phyloP scores from a whole-genome alignment of 192 early-diverging fungal species.

The Rhizoclosmatium sp. region DNA sequence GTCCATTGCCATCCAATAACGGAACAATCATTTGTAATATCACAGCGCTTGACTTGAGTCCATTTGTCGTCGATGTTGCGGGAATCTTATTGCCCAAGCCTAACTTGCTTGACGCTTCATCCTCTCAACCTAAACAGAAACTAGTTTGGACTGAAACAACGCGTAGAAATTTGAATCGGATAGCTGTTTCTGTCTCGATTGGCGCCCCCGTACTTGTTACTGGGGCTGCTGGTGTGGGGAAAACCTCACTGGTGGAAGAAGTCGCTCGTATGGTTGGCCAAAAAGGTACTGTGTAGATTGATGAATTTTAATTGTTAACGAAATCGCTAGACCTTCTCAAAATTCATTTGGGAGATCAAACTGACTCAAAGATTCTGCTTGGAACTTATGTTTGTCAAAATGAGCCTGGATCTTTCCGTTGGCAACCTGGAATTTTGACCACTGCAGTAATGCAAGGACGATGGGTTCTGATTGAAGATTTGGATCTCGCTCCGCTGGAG shows the following conservation, averaged over 20 bases:
- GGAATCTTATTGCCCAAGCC: constrained; percentile 27
- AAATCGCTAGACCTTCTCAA: constrained; percentile 80
- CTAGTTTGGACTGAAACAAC: constrained; percentile 86
- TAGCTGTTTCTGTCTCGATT: constrained; percentile 87
- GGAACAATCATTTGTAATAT: constrained; percentile 24
- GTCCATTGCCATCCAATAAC: not conserved
- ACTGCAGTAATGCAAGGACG: constrained; percentile 87
- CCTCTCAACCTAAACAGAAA: constrained; percentile 13
- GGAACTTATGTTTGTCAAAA: constrained; percentile 95
- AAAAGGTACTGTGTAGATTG: constrained; percentile 10
- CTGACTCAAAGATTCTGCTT: constrained; percentile 92
- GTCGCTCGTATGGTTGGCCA: constrained; percentile 76
- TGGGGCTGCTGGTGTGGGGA: constrained; percentile 86
- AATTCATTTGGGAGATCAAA: constrained; percentile 95
- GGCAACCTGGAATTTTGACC: constrained; percentile 93
- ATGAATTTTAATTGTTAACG: constrained; percentile 18
- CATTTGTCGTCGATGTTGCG: constrained; percentile 33
- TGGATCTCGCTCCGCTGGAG: constrained; percentile 94
- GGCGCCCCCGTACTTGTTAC: constrained; percentile 87
- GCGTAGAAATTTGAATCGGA: constrained; percentile 73
- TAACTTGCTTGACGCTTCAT: constrained; percentile 20
- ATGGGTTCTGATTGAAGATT: constrained; percentile 98
- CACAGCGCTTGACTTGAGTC: constrained; percentile 17
- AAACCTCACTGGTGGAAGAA: constrained; percentile 91
- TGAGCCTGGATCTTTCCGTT: constrained; percentile 91